Evolutionary conservation across 169 alveolate species (phyloP).

Genomic region (Plasmodium billcollinsi): DNA sequence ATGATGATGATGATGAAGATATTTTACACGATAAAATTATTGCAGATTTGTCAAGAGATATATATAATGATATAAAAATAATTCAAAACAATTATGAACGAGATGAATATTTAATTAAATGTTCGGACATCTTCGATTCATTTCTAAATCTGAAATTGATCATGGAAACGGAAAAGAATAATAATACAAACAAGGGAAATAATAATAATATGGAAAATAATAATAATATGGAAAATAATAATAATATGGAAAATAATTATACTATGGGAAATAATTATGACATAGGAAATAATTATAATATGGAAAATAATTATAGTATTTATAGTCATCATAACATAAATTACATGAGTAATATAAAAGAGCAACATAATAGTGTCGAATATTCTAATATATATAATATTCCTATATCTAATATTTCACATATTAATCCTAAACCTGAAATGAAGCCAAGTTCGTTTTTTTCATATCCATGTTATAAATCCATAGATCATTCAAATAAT

Average conservation of each 20-base stretch:
- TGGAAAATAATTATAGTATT: not conserved
- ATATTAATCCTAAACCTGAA: too few relatives aligned
- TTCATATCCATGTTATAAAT: too few relatives aligned
- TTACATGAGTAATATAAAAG: not conserved
- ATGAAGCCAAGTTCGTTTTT: too few relatives aligned
- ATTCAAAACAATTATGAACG: constrained; percentile 54
- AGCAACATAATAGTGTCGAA: too few relatives aligned
- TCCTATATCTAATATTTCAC: too few relatives aligned
- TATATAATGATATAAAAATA: constrained; percentile 57
- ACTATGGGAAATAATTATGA: too few relatives aligned
- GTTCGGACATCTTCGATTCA: constrained; percentile 58
- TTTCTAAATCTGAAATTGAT: constrained; percentile 48
- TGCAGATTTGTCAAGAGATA: constrained; percentile 65
- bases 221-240: too few relatives aligned
- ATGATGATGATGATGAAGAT: constrained; percentile 24
- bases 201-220: not conserved
- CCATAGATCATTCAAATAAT: too few relatives aligned
- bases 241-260: too few relatives aligned
- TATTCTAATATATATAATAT: too few relatives aligned
- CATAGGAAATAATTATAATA: too few relatives aligned
- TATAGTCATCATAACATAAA: not conserved
- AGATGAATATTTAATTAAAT: constrained; percentile 51
- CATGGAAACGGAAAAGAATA: constrained; percentile 10
- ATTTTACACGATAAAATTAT: constrained; percentile 47
- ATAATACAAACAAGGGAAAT: not conserved